A percentile compares a stretch with the other conserved stretches of the same genome.
phyloP scores from a whole-genome alignment of 768 basidiomycete genomes.

The Russula earlei region DNA sequence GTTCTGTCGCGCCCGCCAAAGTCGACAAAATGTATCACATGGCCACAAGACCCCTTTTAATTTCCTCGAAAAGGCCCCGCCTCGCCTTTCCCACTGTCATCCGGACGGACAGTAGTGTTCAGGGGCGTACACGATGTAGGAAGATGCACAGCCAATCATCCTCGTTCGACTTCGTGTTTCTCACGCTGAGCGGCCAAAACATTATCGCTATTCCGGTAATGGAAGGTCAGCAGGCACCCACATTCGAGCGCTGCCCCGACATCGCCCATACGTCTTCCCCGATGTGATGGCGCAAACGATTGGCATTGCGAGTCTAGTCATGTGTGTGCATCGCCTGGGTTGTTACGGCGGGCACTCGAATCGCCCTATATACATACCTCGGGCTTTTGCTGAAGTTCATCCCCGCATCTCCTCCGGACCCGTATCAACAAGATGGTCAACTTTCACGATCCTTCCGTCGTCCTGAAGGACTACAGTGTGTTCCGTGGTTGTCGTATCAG shows the following conservation, averaged over 20 bases:
- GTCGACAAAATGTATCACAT: too few relatives aligned
- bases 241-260: background rate
- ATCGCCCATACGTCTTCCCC: background rate
- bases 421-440: slow-evolving; percentile 6
- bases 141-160: background rate
- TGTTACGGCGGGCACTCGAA: background rate
- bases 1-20: too few relatives aligned
- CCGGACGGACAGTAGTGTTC: too few relatives aligned
- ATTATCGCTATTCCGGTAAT: too few relatives aligned
- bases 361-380: background rate
- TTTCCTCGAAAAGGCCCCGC: too few relatives aligned
- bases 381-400: background rate
- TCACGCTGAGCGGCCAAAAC: too few relatives aligned
- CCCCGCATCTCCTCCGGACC: background rate
- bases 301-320: background rate
- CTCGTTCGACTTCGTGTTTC: too few relatives aligned
- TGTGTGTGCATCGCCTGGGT: background rate
- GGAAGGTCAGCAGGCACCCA: background rate
- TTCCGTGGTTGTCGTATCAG: background rate
- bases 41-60: too few relatives aligned
- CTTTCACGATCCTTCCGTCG: background rate
- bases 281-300: background rate
- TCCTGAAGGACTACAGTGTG: slow-evolving; percentile 2
- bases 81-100: too few relatives aligned
- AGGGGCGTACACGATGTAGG: too few relatives aligned